phyloP scores from a whole-genome alignment of 257 asterid genomes.

The Solanum corneliomulleri region DNA sequence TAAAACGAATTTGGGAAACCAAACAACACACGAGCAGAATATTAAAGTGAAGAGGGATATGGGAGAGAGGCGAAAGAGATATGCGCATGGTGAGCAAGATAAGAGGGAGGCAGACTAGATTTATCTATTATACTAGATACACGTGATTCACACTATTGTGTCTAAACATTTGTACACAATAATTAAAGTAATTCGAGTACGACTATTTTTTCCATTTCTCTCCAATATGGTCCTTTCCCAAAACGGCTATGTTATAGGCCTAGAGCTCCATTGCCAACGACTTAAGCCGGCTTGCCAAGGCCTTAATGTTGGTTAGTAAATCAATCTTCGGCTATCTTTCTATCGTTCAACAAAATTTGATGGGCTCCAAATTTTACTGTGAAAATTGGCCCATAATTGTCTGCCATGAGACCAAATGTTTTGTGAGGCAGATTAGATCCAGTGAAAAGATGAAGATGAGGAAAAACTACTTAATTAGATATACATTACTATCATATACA shows the following conservation, averaged over 20 bases:
- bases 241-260: constrained; percentile 8
- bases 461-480: too few relatives aligned
- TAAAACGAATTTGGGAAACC: too few relatives aligned
- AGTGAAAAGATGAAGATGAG: constrained; percentile 18
- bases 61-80: too few relatives aligned
- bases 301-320: background rate
- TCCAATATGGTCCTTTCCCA: constrained; percentile 10
- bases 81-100: too few relatives aligned
- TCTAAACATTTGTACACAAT: constrained; percentile 5
- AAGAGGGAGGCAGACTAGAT: too few relatives aligned
- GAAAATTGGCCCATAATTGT: constrained; percentile 23
- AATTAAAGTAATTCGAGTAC: constrained; percentile 7
- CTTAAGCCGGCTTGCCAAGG: constrained; percentile 1
- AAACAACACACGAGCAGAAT: too few relatives aligned
- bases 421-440: constrained; percentile 8
- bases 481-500: too few relatives aligned
- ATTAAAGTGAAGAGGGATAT: too few relatives aligned
- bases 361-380: constrained; percentile 5
- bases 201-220: constrained; percentile 8
- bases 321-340: constrained; percentile 7
- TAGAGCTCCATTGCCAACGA: background rate
- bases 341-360: constrained; percentile 2
- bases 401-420: constrained; percentile 8
- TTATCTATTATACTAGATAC: too few relatives aligned
- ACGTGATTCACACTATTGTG: background rate